Base-by-base conservation (phyloP, 1,284 basidiomycete species). In the Hemileia vastatrix region DNA sequence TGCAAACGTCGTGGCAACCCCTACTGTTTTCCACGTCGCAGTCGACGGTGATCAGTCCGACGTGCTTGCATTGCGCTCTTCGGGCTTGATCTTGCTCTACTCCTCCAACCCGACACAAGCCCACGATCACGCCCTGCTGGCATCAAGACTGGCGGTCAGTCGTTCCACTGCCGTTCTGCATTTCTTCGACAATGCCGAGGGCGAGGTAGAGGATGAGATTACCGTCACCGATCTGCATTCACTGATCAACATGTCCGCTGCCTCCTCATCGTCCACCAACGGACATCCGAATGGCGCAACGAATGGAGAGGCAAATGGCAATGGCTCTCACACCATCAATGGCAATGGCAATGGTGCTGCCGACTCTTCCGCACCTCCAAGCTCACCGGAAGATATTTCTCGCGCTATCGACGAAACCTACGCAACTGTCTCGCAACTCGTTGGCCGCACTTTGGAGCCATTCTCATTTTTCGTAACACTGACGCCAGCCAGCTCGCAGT, bases 131-230 rank as follows among this genome's bases (percentile, higher is more conserved):
- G 83, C 84, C 9, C 76, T 88, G 15, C 78, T 88, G n/a, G 86
- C 85, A 23, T 81, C 84, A 59, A 81, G 82, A 52, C 77, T 89
- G 47, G 85, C 87, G 2, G 78, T 79, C 55, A 77, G 80, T 8
- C 80, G 83, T 67, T 79, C 80, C 60, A 81, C 80, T 55, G 80
- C 82, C 1, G 89, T 94, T 15, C 80, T 94, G 55, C 91, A 96
- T 74, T 85, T 84, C 48, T 92, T 91, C 74, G 83, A 86, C 43
- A 66, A 67, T 9, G 64, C 57, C 11, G 76, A 76, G 4, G 72
- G 71, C 5, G 70, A 69, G 0, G 51, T 74, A 40, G 76, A 76
- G 23, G 71, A 76, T 13, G 60, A 70, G 5, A 72, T 83, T n/a
- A 11, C 77, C 78, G 19, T 77, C 81, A 0, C 86, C 86, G 77